phyloP scores from a whole-genome alignment of 2,329 filamentous ascomycete genomes.

The Ascochyta pisi region DNA sequence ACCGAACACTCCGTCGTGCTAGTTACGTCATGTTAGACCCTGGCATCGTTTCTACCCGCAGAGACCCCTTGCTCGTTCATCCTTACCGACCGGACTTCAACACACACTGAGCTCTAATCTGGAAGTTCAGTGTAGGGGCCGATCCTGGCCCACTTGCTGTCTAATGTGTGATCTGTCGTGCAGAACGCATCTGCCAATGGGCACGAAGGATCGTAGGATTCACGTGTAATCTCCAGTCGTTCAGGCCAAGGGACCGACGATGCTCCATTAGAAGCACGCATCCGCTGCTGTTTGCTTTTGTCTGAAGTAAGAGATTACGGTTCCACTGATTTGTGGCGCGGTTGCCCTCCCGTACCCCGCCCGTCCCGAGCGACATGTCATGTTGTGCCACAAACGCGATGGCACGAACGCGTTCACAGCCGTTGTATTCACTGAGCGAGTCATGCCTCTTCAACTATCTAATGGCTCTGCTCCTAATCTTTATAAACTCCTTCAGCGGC shows the following conservation, averaged over 20 bases:
- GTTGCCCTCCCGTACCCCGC: conserved; percentile 4
- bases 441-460: not conserved
- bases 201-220: conserved; percentile 5
- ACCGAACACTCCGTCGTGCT: not conserved
- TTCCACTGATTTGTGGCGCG: not conserved
- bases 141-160: not conserved
- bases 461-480: not conserved
- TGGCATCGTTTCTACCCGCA: not conserved
- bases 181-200: not conserved
- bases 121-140: not conserved
- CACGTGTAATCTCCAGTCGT: not conserved
- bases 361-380: conserved; percentile 1
- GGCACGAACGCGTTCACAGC: not conserved
- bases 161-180: not conserved
- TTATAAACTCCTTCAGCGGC: not conserved
- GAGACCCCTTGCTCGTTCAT: not conserved
- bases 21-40: not conserved
- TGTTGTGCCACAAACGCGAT: conserved; percentile 3
- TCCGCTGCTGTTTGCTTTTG: not conserved
- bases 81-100: not conserved
- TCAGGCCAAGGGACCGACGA: conserved; percentile 1
- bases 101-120: too few species aligned
- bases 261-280: not conserved
- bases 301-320: not conserved
- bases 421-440: not conserved